Base-by-base conservation (phyloP, 352 stramenopile species). In the Peronospora destructor region DNA sequence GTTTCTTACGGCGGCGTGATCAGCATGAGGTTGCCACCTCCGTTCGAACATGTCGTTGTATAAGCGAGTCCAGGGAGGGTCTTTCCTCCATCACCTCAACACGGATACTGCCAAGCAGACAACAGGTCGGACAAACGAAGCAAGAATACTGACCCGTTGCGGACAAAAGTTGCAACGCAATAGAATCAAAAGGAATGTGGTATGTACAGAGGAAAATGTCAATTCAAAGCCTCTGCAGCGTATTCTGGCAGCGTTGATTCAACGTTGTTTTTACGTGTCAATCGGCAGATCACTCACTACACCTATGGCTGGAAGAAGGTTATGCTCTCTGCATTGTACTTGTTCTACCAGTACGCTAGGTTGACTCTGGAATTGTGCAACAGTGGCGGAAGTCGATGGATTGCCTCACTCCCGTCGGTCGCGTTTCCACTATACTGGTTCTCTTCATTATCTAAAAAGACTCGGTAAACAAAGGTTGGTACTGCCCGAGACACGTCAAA, bases 301-400 rank as follows among this genome's bases (percentile, higher is more conserved):
- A 21, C 19, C 19, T 21, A 21, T 6, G 26, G 8, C 8, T 30
- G 4, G 23, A 23, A 9, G 30, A 25, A 37, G 14, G 10, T 50
- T 50, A 66, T 25, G 61, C 14, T 45, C 62, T 21, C 19, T 62
- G 47, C 23, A 61, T 17, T 54, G 21, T 2, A 26, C 57, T 28
- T 36, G n/a, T 49, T 30, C 26, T 10, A 6, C 26, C 5, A 30
- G 5, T 30, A 1, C 26, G 26, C 8, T 10, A 62, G 17, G 21
- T 65, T 68, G 32, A 50, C 36, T 49, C 46, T 54, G 8, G 49
- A 68, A 17, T 68, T 65, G 42, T 65, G 55, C 26, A 61, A 38
- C 34, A 68, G 33, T 21, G 55, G 50, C 11, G 56, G 56, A 25
- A 61, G 16, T 48, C 55, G 56, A 48, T 68, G 56, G 6, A 37